Evolutionary conservation across 2,329 filamentous ascomycete genomes (phyloP).

Genomic region (Paecilomyces fulvus): DNA sequence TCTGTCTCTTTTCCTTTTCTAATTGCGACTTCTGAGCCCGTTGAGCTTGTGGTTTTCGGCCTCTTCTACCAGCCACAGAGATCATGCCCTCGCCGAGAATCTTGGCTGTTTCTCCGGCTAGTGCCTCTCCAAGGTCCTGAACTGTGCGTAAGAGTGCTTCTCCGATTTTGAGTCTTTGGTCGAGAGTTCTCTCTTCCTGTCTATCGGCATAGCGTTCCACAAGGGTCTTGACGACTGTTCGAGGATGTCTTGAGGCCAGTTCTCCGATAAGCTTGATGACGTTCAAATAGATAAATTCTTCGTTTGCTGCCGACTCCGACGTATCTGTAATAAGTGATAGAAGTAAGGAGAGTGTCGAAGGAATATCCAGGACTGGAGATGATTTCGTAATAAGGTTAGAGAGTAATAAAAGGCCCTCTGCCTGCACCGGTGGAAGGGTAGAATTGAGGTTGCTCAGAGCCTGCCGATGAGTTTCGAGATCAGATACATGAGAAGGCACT

Average conservation of each 20-base stretch:
- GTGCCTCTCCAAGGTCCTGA: conserved; percentile 30
- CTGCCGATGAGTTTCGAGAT: conserved; percentile 33
- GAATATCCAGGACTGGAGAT: conserved; percentile 36
- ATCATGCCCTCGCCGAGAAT: conserved; percentile 32
- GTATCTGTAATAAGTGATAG: conserved; percentile 30
- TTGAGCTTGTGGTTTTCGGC: conserved; percentile 27
- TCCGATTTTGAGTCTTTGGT: conserved; percentile 34
- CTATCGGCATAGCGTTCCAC: conserved; percentile 33
- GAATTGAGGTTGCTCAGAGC: conserved; percentile 34
- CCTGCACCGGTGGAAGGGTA: conserved; percentile 33
- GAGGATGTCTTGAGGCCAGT: conserved; percentile 33
- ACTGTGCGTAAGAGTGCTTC: conserved; percentile 34
- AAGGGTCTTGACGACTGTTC: conserved; percentile 32
- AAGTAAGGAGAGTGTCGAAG: conserved; percentile 32
- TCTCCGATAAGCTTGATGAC: conserved; percentile 34
- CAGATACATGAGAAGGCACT: conserved; percentile 19
- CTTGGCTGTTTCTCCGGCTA: conserved; percentile 29
- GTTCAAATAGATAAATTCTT: conserved; percentile 38
- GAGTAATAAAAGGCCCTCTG: conserved; percentile 34
- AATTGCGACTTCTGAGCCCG: conserved; percentile 17
- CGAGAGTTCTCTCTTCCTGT: conserved; percentile 26
- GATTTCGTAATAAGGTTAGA: conserved; percentile 31
- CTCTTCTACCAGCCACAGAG: conserved; percentile 31
- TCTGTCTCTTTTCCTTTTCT: conserved; percentile 17
- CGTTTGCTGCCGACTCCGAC: conserved; percentile 22